Conservation (phyloP, 331 rosid species). For the Rosa hybrid region DNA sequence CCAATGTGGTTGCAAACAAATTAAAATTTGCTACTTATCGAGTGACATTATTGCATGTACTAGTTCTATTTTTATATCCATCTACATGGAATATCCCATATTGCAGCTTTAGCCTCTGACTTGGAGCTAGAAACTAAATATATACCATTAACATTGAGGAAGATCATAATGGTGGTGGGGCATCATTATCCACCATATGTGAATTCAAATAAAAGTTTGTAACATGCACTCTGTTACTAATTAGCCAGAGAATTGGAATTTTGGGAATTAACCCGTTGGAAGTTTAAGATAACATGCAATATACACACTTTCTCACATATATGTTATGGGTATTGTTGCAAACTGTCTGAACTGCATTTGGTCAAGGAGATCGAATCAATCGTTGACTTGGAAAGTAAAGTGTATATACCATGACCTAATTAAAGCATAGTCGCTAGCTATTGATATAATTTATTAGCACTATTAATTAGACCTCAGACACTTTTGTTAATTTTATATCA, state of each 20-base stretch:
- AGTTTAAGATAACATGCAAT: background rate
- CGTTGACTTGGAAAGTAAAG: slow-evolving; percentile 10
- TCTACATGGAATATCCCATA: background rate
- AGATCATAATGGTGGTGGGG: background rate
- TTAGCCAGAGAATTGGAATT: background rate
- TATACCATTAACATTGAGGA: background rate
- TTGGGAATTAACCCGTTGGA: background rate
- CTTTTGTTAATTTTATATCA: background rate
- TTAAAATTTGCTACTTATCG: background rate
- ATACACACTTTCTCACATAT: background rate
- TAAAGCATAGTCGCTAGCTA: background rate
- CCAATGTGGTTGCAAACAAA: background rate
- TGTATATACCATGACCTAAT: background rate
- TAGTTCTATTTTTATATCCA: background rate
- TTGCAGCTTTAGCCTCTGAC: slow-evolving; percentile 3
- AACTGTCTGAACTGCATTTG: background rate
- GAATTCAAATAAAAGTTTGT: background rate
- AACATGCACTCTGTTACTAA: background rate
- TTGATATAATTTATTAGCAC: background rate
- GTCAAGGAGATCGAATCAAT: slow-evolving; percentile 12
- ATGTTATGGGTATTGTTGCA: background rate
- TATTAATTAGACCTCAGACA: background rate
- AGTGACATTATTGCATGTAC: background rate
- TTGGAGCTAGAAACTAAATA: background rate
- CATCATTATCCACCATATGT: background rate